Conservation (phyloP, 2,329 filamentous ascomycete species). For the Cladophialophora immunda region DNA sequence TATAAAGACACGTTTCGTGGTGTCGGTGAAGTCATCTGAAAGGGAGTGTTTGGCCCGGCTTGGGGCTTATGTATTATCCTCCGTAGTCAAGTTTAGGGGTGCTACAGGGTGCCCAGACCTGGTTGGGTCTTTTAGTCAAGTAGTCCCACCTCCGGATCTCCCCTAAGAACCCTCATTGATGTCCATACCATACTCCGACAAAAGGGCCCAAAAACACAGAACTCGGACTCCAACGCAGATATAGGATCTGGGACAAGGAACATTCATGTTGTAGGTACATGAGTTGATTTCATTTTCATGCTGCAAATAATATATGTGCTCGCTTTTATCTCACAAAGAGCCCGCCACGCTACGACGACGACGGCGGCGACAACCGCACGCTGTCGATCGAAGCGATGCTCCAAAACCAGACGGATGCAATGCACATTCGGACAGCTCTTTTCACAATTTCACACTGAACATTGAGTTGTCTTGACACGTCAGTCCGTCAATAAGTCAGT, state of each 20-base stretch:
- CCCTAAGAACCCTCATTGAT: too few relatives aligned
- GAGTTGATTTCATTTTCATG: neutral
- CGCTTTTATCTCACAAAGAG: constrained; percentile 1
- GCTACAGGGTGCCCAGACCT: neutral
- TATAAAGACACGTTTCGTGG: neutral
- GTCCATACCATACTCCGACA: too few relatives aligned
- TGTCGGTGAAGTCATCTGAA: neutral
- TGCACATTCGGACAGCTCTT: too few relatives aligned
- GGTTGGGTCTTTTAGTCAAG: neutral
- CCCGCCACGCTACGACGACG: neutral
- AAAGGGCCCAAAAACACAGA: too few relatives aligned
- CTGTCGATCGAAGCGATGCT: too few relatives aligned
- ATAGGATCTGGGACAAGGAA: too few relatives aligned
- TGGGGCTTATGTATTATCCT: neutral
- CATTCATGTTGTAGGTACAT: too few relatives aligned
- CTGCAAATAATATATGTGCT: neutral
- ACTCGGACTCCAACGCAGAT: too few relatives aligned
- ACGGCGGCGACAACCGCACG: neutral
- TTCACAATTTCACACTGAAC: too few relatives aligned
- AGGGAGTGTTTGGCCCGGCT: neutral
- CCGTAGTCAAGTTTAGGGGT: neutral
- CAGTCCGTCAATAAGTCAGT: neutral
- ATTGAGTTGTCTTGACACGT: too few relatives aligned
- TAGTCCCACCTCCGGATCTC: neutral
- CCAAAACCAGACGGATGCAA: too few relatives aligned